Base-by-base conservation (phyloP, 805 yeast genomes). In the Candida loeiensis region DNA sequence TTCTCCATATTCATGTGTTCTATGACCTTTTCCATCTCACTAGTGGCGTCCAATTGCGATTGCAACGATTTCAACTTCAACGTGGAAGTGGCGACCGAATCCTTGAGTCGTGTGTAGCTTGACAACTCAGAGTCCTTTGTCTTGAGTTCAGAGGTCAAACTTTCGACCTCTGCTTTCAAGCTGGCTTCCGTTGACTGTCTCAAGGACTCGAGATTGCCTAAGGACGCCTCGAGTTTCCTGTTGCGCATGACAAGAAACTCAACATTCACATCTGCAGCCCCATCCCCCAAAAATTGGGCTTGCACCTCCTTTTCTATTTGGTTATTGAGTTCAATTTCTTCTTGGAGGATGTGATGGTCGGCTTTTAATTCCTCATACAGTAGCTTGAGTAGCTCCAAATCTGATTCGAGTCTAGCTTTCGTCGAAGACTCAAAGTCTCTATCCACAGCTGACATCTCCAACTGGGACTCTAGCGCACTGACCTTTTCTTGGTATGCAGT, bases 401-500 rank as follows among this genome's bases (percentile, higher is more conserved):
- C 63, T 1, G 34, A 36, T 2, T 43, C 43, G 21, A 76, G 46
- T 2, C 48, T 44, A 4, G 53, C 55, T 33, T 63, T 66, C n/a
- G 61, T 55, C 4, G 63, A 65, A 4, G 55, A 56, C 4, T 72
- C 45, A 25, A 61, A 62, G 24, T 69, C 79, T 33, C 71, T 67
- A 31, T 80, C 85, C 0, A 75, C 64, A 1, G 51, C 32, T 2
- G 51, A 22, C 50, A 54, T 56, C 37, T 68, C 73, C 22, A 64
- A 39, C 11, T 46, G 36, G 2, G 47, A 32, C 38, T 64, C 64
- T 12, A 57, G 41, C 1, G 40, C 39, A 2, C 38, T 29, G 2
- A 43, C 36, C 1, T 29, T 34, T 2, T 26, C 27, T 7, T 37
- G 32, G 12, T 40, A 33, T 2, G n/a, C n/a, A 3, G 25, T 21